phyloP scores from a whole-genome alignment of 306 rosid species.

The Citrullus amarus region DNA sequence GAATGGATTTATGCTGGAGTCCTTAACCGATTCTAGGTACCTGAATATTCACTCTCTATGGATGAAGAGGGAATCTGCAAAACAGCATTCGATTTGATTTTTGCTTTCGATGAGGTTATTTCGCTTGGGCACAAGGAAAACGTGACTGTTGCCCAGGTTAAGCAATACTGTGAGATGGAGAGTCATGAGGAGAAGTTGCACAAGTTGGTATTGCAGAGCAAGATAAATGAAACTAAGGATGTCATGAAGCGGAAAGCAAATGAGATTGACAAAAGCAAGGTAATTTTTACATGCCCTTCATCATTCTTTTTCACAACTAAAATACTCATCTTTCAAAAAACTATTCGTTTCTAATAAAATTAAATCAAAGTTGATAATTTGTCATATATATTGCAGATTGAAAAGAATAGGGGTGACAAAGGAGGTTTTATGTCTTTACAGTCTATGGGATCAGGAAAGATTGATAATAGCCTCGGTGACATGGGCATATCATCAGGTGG shows the following conservation, averaged over 20 bases:
- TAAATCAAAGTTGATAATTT: not conserved
- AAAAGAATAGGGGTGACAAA: slow-evolving; percentile 71
- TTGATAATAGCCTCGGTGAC: slow-evolving; percentile 65
- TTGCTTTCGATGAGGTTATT: slow-evolving; percentile 93
- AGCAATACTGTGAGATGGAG: slow-evolving; percentile 99
- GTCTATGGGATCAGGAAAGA: slow-evolving; percentile 90
- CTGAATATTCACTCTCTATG: slow-evolving; percentile 75
- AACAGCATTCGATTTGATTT: slow-evolving; percentile 87
- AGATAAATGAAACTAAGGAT: slow-evolving; percentile 94
- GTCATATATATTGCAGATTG: slow-evolving; percentile 47
- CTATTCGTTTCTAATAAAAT: not conserved
- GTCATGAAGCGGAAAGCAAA: slow-evolving; percentile 91
- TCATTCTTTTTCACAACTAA: not conserved
- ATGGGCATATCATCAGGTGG: slow-evolving; percentile 73
- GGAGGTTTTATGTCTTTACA: slow-evolving; percentile 82
- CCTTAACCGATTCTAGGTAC: slow-evolving; percentile 65
- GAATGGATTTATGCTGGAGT: slow-evolving; percentile 11
- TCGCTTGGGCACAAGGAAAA: slow-evolving; percentile 97
- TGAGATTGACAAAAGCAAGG: slow-evolving; percentile 99
- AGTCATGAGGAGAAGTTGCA: slow-evolving; percentile 97
- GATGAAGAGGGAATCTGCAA: slow-evolving; percentile 90
- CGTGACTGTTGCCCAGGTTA: slow-evolving; percentile 93
- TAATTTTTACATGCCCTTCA: slow-evolving; percentile 8
- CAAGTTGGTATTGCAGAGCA: slow-evolving; percentile 84
- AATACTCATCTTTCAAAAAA: not conserved